Conservation (phyloP, 2,329 filamentous ascomycete genomes). For the Colletotrichum horii region DNA sequence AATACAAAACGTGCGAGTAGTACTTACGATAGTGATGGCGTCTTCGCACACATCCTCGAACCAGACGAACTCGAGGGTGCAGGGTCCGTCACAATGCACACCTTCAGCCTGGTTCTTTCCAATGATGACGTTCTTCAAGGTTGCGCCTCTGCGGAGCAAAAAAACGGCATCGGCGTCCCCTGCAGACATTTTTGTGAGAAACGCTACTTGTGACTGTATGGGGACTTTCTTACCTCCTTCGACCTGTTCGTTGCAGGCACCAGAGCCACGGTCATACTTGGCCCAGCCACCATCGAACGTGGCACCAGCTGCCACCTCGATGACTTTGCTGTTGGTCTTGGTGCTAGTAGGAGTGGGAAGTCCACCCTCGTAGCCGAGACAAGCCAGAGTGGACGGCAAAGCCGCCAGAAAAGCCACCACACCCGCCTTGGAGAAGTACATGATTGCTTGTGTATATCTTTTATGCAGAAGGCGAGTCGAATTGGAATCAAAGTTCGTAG, state of each 20-base stretch:
- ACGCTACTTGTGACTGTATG: background rate
- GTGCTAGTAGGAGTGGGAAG: slow-evolving; percentile 30
- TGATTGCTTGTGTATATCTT: background rate
- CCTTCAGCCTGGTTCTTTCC: slow-evolving; percentile 50
- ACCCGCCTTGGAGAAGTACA: background rate
- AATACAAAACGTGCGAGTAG: too few relatives aligned
- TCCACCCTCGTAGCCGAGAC: slow-evolving; percentile 31
- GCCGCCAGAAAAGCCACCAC: slow-evolving; percentile 7
- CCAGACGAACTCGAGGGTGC: slow-evolving; percentile 50
- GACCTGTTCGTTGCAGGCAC: slow-evolving; percentile 40
- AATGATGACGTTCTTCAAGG: slow-evolving; percentile 52
- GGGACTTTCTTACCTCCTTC: slow-evolving; percentile 36
- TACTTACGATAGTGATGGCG: slow-evolving; percentile 36
- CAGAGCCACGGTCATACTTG: slow-evolving; percentile 40
- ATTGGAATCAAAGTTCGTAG: background rate
- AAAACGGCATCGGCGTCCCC: slow-evolving; percentile 49
- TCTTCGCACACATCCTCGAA: slow-evolving; percentile 55
- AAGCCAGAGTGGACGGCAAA: slow-evolving; percentile 27
- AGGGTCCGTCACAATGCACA: slow-evolving; percentile 49
- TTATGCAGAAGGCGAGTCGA: background rate
- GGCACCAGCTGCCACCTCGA: slow-evolving; percentile 33
- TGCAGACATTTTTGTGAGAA: background rate
- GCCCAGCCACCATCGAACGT: slow-evolving; percentile 37
- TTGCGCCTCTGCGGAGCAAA: slow-evolving; percentile 44
- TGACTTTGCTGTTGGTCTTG: slow-evolving; percentile 33